These are phyloP conservation scores for Krasilnikovozyma curviuscula DNA, from an alignment of 768 basidiomycete genomes.

Conservation along the genomic window DNA sequence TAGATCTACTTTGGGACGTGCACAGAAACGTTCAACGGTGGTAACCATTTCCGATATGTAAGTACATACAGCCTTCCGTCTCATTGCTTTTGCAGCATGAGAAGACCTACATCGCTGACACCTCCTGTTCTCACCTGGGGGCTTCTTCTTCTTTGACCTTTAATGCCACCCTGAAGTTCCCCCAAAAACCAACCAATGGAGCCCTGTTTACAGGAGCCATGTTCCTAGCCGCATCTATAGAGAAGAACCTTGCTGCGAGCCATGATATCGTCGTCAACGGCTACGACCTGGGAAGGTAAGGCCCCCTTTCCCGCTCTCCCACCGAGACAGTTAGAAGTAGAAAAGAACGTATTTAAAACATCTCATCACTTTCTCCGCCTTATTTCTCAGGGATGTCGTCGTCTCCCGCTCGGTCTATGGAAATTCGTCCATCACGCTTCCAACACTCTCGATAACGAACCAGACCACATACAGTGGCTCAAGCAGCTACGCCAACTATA, in stretches of 20 bases:
- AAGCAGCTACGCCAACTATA: conserved; percentile 46
- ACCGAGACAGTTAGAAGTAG: too few relatives aligned
- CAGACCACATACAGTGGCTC: conserved; percentile 41
- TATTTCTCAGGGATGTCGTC: conserved; percentile 48
- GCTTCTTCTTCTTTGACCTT: too few relatives aligned
- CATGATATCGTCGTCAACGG: conserved; percentile 15
- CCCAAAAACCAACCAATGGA: too few relatives aligned
- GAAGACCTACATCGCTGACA: conserved; percentile 2
- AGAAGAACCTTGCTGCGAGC: conserved; percentile 29
- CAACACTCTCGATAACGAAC: conserved; percentile 38
- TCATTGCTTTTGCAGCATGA: conserved; percentile 9
- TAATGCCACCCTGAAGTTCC: too few relatives aligned
- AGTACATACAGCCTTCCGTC: too few relatives aligned
- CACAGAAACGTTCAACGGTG: conserved; percentile 64
- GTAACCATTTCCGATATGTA: conserved; percentile 77
- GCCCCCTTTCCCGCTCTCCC: not conserved
- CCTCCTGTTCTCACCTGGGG: not conserved
- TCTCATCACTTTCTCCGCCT: too few relatives aligned
- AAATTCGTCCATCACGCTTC: conserved; percentile 9
- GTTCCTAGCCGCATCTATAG: conserved; percentile 18
- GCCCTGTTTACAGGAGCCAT: not conserved
- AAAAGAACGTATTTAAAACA: too few relatives aligned
- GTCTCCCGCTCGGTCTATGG: conserved; percentile 58
- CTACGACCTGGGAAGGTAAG: conserved; percentile 55
- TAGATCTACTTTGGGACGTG: conserved; percentile 67